Conservation (phyloP, 2,329 filamentous ascomycete genomes). For the Claviceps africana region DNA sequence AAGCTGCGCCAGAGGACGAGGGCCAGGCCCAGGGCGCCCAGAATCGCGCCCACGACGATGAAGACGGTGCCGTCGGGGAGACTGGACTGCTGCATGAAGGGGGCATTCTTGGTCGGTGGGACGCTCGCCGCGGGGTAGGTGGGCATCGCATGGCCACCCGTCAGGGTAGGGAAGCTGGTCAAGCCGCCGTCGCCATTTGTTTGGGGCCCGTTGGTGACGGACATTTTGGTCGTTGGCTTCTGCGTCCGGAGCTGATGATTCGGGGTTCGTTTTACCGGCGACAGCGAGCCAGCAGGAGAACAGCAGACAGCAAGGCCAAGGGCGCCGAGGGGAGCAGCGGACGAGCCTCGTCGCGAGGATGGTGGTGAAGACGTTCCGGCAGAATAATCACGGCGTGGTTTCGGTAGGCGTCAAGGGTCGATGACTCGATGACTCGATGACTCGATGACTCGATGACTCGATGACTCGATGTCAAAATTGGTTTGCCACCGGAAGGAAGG, state of each 20-base stretch:
- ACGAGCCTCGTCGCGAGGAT: slow-evolving; percentile 13
- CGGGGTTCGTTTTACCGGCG: too few species aligned
- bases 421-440: too few species aligned
- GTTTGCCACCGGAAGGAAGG: too few species aligned
- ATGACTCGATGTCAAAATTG: too few species aligned
- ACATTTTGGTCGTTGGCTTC: slow-evolving; percentile 7
- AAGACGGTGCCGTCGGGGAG: slow-evolving; percentile 91
- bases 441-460: neutral
- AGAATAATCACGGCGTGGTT: too few species aligned
- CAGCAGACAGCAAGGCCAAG: slow-evolving; percentile 14
- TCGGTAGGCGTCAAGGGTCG: too few species aligned
- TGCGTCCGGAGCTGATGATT: neutral
- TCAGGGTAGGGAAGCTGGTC: slow-evolving; percentile 28
- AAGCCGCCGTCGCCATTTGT: slow-evolving; percentile 11
- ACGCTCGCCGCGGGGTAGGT: slow-evolving; percentile 61
- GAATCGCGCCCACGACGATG: slow-evolving; percentile 78
- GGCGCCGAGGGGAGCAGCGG: slow-evolving; percentile 14
- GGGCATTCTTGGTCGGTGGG: slow-evolving; percentile 70
- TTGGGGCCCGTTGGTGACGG: slow-evolving; percentile 10
- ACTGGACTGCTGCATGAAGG: slow-evolving; percentile 79
- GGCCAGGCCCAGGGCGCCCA: slow-evolving; percentile 70
- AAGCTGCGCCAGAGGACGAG: slow-evolving; percentile 79
- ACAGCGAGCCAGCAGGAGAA: slow-evolving; percentile 16
- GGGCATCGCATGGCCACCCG: slow-evolving; percentile 24
- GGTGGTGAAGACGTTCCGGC: neutral